phyloP scores from a whole-genome alignment of 23 red algal genomes.

The Chondrus crispus region DNA sequence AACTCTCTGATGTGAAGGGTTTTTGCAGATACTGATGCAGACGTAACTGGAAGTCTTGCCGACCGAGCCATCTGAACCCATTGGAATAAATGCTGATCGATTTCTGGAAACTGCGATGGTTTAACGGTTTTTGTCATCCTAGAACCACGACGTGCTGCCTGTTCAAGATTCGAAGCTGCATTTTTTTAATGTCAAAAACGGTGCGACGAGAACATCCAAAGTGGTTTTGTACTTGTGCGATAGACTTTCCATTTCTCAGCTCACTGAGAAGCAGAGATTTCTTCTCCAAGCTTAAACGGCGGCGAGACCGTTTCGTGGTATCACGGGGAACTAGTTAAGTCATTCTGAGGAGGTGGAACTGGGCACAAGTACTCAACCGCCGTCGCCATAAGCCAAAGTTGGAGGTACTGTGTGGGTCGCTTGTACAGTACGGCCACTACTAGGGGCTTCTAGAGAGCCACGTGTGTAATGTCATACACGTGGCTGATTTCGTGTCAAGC shows the following conservation, averaged over 20 bases:
- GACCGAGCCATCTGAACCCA: neutral
- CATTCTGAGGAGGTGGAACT: no score
- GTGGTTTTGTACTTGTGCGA: neutral
- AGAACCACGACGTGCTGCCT: neutral
- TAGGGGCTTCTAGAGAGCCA: no score
- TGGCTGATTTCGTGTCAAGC: no score
- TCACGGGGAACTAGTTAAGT: no score
- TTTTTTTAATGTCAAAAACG: neutral
- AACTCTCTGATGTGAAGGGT: neutral
- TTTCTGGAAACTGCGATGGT: neutral
- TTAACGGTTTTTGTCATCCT: neutral
- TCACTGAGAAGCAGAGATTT: no score
- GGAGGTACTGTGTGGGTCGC: no score
- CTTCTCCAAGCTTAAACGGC: no score
- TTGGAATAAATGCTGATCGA: neutral
- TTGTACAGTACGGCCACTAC: no score
- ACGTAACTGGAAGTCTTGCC: neutral
- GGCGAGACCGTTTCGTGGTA: no score
- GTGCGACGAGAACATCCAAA: neutral
- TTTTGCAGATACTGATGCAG: neutral
- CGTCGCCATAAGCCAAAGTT: no score
- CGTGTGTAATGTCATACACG: no score
- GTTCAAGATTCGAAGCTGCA: neutral
- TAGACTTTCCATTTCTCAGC: neutral
- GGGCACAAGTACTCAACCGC: no score